These are phyloP conservation scores for Xylaria sp. DNA, from an alignment of 2,329 filamentous ascomycete genomes.

Conservation along the genomic window DNA sequence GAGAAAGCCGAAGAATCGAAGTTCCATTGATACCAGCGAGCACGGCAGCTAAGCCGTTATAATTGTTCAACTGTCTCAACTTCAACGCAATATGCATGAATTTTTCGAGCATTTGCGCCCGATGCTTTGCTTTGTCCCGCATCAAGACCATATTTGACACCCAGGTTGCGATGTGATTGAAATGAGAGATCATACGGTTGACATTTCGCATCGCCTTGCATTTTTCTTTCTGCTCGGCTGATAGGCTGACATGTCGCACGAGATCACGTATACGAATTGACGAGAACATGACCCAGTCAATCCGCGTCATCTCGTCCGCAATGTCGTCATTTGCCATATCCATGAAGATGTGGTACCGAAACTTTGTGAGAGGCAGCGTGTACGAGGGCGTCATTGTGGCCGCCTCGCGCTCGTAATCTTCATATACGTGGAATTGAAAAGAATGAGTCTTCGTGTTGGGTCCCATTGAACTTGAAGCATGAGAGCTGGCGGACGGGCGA, in stretches of 20 bases:
- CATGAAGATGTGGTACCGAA: slow-evolving; percentile 91
- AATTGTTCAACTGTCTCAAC: slow-evolving; percentile 92
- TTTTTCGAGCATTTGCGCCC: slow-evolving; percentile 90
- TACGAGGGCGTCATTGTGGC: slow-evolving; percentile 75
- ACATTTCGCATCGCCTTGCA: slow-evolving; percentile 85
- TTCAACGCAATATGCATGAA: slow-evolving; percentile 92
- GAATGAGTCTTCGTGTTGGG: slow-evolving; percentile 53
- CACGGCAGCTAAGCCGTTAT: slow-evolving; percentile 94
- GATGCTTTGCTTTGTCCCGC: slow-evolving; percentile 94
- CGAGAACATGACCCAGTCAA: slow-evolving; percentile 98
- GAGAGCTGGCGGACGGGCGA: slow-evolving; percentile 59
- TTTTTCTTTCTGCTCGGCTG: slow-evolving; percentile 74
- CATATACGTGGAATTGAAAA: slow-evolving; percentile 72
- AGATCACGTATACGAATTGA: slow-evolving; percentile 93
- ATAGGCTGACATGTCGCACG: slow-evolving; percentile 87
- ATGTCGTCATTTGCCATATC: slow-evolving; percentile 84
- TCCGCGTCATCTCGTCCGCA: slow-evolving; percentile 89
- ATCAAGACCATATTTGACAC: slow-evolving; percentile 86
- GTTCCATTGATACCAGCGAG: slow-evolving; percentile 92
- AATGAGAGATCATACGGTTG: slow-evolving; percentile 92
- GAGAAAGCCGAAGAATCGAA: slow-evolving; percentile 82
- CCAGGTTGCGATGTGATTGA: slow-evolving; percentile 86
- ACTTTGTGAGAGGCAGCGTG: slow-evolving; percentile 78
- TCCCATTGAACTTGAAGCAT: slow-evolving; percentile 51
- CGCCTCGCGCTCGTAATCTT: slow-evolving; percentile 84